Base-by-base conservation (phyloP, 495 filamentous ascomycete species). In the Saxophila tyrrhenica region DNA sequence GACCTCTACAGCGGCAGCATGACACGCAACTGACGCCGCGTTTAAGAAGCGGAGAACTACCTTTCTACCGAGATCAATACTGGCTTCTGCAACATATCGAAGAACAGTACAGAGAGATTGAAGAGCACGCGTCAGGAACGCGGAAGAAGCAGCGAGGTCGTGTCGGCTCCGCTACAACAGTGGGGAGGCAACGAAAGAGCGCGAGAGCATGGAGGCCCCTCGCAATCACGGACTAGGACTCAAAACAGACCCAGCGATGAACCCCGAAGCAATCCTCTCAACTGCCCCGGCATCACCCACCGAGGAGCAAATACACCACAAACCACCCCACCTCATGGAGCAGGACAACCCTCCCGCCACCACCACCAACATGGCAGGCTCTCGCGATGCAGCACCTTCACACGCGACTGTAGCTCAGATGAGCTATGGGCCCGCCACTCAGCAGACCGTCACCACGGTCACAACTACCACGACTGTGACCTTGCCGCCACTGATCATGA, bases 391-490 rank as follows among this genome's bases (percentile, higher is more conserved):
- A 16, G 51, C 58, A 9, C 51, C 57, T 20, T 51, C 57, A 16
- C 65, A 65, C 63, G 58, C 56, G 47, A 74, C 71, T 38, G 62
- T 86, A 51, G 84, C 77, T 11, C 80, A 84, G 61, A 78, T 88
- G 52, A 83, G 82, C 15, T 84, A 81, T 64, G 82, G 79, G 52
- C 84, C 84, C 24, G 78, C 84, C 16, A 87, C 84, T 21, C 76
- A 81, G 63, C 86, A 83, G 20, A 87, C 84, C 1, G 80, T 87
- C 9, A 82, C 96, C 56, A 97, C 90, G 3, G 96, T 92, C 0
- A 97, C 91, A 0, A 97, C 90, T 0, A 95, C 88, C 0, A 96
- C 91, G 0, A 95, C 92, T 20, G 84, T 87, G 32, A 82, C 81
- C 3, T 91, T 92, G 55, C 90, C 92, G 15, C 91, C 89, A 17